Evolutionary conservation across 306 rosid genomes (phyloP), one percentile per base, ranked within the genome.

Genomic region (Rosa multiflora): DNA sequence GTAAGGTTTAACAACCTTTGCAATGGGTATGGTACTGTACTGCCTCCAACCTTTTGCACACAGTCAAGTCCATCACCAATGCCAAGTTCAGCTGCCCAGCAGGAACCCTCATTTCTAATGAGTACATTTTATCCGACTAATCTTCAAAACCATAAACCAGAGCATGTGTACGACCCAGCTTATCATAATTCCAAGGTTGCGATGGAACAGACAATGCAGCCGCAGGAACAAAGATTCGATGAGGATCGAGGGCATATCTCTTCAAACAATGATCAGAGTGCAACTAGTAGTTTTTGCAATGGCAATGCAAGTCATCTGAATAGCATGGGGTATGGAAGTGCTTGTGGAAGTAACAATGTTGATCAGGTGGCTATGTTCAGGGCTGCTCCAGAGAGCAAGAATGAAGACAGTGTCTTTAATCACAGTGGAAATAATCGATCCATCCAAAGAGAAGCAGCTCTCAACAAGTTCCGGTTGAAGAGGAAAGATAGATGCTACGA

Each of bases 401-500:
- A 87, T 59, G 99, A 88, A 64, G 97, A 93, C 68, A 73, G 71
- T 59, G 53, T 82, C 76, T 74, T 80, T 71, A 48, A 78, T 74
- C 88, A 77, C 47, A 81, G 70, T 23, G 88, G 81, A 66, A 84
- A 81, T 80, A 75, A 89, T 78, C 89, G 94, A 21, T 86, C 91
- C 39, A 83, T 81, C 20, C 94, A 61, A 74, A 89, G 99, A 86
- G 98, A 93, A 87, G 96, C 90, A 37, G 98, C 98, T 72, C 88
- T 96, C 43, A 88, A 85, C 76, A 96, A 96, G 87, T 96, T 96
- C 67, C 93, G 99, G 29, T 66, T 91, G 92, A 93, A 96, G 83
- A 76, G 99, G 74, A 96, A 96, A 88, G 98, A 93, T 82, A 88
- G 98, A 86, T 96, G 99, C 87, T 96, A 82, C 18, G 98, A 93